Base-by-base conservation (phyloP, 2,329 filamentous ascomycete species). In the Aspergillus eucalypticola region DNA sequence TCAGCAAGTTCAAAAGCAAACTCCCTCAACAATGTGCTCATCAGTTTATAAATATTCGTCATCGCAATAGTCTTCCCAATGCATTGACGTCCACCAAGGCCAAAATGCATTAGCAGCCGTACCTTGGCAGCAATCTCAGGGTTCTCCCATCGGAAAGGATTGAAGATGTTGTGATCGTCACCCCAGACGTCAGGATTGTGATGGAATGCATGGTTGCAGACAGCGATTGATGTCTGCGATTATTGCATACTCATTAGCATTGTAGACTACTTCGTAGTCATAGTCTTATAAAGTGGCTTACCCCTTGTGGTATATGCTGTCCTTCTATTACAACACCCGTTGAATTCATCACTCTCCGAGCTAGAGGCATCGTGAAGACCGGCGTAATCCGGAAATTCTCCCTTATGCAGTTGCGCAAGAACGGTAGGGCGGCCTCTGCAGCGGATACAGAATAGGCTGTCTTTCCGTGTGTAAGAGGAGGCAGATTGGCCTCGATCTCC, bases 311-410 rank as follows among this genome's bases (percentile, higher is more conserved):
- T 25, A 75, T 67, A 63, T 71, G 56, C 3, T 66, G 35, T 3
- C 71, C 68, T 29, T 54, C 64, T 55, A 73, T 68, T 1, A 56
- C 60, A 6, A 71, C 44, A 1, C 71, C 73, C 53, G 66, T 67
- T 3, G 64, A 59, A 7, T 58, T 61, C 41, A 66, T 67, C 0
- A 76, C 70, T 8, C 67, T 63, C 5, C 72, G 65, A 15, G 71
- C 67, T 5, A 75, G 58, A 2, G 71, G 72, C 71, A 75, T 72
- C 5, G 72, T 73, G 55, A 75, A 75, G 1, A 75, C 72, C 2
- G 73, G 73, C 1, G 69, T 74, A 27, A 75, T 63, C 2, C 71
- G 71, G 52, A 75, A 76, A 44, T 74, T 75, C 57, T 75, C 74
- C 10, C 64, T 64, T 17, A 76, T 63, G 61, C 70, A 73, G 32